A percentile compares a stretch with the other conserved stretches of the same genome.
Evolutionary conservation across 176 grass and related monocot genomes (phyloP).

Genomic region (Elaeis guineensis): DNA sequence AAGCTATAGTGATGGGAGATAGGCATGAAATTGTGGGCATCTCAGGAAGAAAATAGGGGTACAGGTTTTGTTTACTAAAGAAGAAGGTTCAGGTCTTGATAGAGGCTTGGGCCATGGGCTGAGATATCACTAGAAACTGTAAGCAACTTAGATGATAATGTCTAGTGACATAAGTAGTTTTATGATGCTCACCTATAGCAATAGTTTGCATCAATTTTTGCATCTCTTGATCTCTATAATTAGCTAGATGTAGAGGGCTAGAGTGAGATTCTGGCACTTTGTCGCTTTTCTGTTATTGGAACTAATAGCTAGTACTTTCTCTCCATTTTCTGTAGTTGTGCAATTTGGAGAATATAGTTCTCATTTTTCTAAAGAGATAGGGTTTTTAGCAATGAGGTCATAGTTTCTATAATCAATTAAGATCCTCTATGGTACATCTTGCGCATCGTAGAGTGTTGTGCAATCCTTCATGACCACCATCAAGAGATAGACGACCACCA

Average conservation of each 20-base stretch:
- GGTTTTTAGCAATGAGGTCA: constrained; percentile 4
- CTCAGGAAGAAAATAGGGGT: too few species aligned
- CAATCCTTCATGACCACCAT: too few species aligned
- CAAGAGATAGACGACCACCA: too few species aligned
- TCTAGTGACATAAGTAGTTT: neutral
- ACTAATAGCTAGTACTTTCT: constrained; percentile 16
- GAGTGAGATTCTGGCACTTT: constrained; percentile 24
- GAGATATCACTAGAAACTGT: too few species aligned
- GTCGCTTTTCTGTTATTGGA: constrained; percentile 27
- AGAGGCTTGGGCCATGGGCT: too few species aligned
- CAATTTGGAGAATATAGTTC: constrained; percentile 14
- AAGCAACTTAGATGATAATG: too few species aligned
- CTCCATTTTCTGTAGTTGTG: neutral
- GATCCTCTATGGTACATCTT: too few species aligned
- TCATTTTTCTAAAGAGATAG: constrained; percentile 5
- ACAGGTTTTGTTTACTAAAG: too few species aligned
- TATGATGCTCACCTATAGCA: constrained; percentile 18
- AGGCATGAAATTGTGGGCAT: too few species aligned
- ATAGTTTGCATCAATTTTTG: constrained; percentile 26
- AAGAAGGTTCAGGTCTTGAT: too few species aligned
- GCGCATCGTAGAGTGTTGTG: too few species aligned
- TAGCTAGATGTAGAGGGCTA: constrained; percentile 32
- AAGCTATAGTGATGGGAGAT: too few species aligned
- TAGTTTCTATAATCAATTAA: neutral
- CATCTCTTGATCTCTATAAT: constrained; percentile 37